These are phyloP conservation scores for Penicillium crystallinum DNA, from an alignment of 495 filamentous ascomycete species.

Conservation along the genomic window DNA sequence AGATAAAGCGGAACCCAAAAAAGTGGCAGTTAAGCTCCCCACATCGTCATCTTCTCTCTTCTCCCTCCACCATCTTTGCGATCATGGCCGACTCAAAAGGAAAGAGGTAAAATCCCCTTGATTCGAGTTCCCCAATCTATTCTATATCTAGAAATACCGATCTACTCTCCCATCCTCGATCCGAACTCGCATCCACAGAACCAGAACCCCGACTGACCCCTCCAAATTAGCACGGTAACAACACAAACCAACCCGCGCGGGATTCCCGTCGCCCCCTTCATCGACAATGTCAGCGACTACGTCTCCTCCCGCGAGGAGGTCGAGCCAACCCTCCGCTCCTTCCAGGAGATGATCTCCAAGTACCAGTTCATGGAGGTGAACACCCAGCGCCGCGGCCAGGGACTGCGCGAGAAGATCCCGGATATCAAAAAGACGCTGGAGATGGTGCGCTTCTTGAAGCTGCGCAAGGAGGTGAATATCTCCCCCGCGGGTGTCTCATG, in stretches of 20 bases:
- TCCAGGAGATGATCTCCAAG: constrained; percentile 99
- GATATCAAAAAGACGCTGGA: constrained; percentile 98
- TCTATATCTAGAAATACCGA: background rate
- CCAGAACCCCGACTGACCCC: constrained; percentile 18
- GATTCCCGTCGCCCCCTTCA: constrained; percentile 91
- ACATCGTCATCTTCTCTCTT: constrained; percentile 22
- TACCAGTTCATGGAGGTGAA: constrained; percentile 99
- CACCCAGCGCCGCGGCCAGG: constrained; percentile 72
- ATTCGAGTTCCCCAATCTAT: background rate
- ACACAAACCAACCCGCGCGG: constrained; percentile 77
- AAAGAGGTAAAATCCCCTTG: constrained; percentile 16
- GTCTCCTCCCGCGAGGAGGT: constrained; percentile 81
- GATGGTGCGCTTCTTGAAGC: constrained; percentile 77
- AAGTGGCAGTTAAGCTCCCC: constrained; percentile 21
- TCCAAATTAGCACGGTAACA: constrained; percentile 23
- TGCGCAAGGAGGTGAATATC: constrained; percentile 25
- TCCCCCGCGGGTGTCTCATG: background rate
- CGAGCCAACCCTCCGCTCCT: constrained; percentile 80
- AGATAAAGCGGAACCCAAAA: constrained; percentile 15
- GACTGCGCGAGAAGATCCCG: constrained; percentile 89
- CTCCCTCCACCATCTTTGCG: constrained; percentile 10
- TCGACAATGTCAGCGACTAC: constrained; percentile 95
- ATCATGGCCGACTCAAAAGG: constrained; percentile 21
- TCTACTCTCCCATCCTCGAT: background rate
- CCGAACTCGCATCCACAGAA: background rate